These are phyloP conservation scores for Passalora sequoiae DNA, from an alignment of 2,329 filamentous ascomycete genomes.

Conservation along the genomic window DNA sequence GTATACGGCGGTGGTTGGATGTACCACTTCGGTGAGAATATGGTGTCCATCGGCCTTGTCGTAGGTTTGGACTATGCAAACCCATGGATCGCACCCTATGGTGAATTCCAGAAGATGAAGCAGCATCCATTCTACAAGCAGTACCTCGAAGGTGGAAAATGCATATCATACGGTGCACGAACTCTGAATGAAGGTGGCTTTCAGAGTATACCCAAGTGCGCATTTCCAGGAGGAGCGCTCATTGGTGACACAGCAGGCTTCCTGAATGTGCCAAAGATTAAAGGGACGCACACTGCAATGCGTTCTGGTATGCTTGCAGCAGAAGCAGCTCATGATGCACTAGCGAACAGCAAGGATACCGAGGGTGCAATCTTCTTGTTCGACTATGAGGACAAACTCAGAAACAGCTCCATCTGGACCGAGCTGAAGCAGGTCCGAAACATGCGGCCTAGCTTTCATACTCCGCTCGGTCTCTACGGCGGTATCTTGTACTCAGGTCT, in stretches of 20 bases:
- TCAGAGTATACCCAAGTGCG: conserved; percentile 94
- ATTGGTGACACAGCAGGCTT: conserved; percentile 97
- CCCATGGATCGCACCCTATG: conserved; percentile 91
- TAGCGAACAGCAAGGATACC: conserved; percentile 49
- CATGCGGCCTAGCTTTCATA: conserved; percentile 93
- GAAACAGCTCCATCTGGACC: conserved; percentile 83
- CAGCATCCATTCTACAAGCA: conserved; percentile 85
- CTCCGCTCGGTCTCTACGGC: conserved; percentile 78
- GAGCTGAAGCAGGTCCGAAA: conserved; percentile 94
- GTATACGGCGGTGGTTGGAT: conserved; percentile 98
- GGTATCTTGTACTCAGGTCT: conserved; percentile 89
- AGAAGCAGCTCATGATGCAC: conserved; percentile 77
- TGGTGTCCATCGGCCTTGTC: conserved; percentile 86
- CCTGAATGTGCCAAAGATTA: conserved; percentile 96
- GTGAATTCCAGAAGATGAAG: conserved; percentile 98
- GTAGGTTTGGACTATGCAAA: conserved; percentile 94
- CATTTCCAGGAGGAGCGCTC: conserved; percentile 90
- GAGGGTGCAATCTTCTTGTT: conserved; percentile 80
- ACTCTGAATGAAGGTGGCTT: conserved; percentile 92
- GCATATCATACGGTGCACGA: conserved; percentile 90
- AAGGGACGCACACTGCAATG: conserved; percentile 97
- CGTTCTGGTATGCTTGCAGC: conserved; percentile 94
- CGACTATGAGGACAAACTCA: conserved; percentile 85
- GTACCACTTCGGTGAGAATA: conserved; percentile 98
- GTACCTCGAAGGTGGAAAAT: conserved; percentile 92